phyloP scores from a whole-genome alignment of 257 asterid species.

The Nicotiana tomentosiformis region DNA sequence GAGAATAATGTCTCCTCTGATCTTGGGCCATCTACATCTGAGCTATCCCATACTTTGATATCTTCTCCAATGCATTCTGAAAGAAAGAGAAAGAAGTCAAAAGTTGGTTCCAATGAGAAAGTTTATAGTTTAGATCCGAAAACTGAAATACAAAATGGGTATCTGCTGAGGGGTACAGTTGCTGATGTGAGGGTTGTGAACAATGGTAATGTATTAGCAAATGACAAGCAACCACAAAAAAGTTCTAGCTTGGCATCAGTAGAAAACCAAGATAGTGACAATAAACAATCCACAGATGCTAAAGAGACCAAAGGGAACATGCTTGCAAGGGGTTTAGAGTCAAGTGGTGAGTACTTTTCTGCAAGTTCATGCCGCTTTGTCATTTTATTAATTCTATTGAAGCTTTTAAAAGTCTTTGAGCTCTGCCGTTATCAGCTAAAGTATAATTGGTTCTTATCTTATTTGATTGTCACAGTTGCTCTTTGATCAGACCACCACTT shows the following conservation, averaged over 20 bases:
- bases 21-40: conserved; percentile 36
- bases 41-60: conserved; percentile 14
- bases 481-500: conserved; percentile 25
- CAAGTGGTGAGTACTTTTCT: conserved; percentile 35
- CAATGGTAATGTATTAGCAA: conserved; percentile 23
- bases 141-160: conserved; percentile 13
- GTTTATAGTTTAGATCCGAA: conserved; percentile 14
- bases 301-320: conserved; percentile 21
- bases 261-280: conserved; percentile 8
- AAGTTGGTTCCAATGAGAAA: conserved; percentile 13
- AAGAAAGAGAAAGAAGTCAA: conserved; percentile 12
- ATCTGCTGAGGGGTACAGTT: conserved; percentile 11
- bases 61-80: conserved; percentile 1
- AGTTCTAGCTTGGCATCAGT: background rate
- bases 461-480: conserved; percentile 48
- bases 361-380: background rate
- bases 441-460: background rate
- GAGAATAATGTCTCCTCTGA: conserved; percentile 22
- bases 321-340: conserved; percentile 64
- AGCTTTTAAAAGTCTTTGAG: no score
- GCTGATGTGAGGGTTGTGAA: conserved; percentile 30
- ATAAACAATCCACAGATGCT: no score
- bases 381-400: background rate
- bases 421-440: background rate
- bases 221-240: conserved; percentile 21